Percentiles rank a stretch among this genome's conserved stretches.
These are phyloP conservation scores for Cynara cardunculus DNA, from an alignment of 129 eudicot species.

Conservation along the genomic window DNA sequence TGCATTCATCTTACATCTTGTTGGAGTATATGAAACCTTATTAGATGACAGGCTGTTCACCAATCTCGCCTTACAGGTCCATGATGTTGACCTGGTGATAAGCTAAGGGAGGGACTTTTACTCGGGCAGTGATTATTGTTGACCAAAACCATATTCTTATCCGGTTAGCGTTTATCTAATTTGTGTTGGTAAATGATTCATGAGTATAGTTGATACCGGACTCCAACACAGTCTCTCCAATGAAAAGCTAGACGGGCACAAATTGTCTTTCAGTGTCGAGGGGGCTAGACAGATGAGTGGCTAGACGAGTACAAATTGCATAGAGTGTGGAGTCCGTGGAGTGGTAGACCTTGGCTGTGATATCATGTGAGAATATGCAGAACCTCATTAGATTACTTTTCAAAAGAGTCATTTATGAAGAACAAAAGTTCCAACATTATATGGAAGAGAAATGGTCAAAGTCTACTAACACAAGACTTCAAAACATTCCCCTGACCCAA, in stretches of 20 bases:
- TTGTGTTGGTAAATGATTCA: background rate
- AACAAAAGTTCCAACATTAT: no score
- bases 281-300: background rate
- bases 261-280: background rate
- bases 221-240: background rate
- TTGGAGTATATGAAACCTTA: background rate
- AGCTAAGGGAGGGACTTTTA: background rate
- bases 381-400: no score
- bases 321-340: background rate
- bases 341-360: background rate
- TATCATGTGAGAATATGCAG: no score
- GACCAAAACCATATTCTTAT: background rate
- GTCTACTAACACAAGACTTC: no score
- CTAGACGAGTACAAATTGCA: background rate
- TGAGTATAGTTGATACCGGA: background rate
- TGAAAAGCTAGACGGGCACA: background rate
- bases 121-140: background rate
- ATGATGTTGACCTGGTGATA: background rate
- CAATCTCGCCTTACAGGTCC: background rate
- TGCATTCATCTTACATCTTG: background rate
- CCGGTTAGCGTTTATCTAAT: background rate
- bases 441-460: no score
- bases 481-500: no score
- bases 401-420: no score
- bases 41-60: background rate